Conservation (phyloP, 306 rosid genomes). For the Prinsepia uniflora region DNA sequence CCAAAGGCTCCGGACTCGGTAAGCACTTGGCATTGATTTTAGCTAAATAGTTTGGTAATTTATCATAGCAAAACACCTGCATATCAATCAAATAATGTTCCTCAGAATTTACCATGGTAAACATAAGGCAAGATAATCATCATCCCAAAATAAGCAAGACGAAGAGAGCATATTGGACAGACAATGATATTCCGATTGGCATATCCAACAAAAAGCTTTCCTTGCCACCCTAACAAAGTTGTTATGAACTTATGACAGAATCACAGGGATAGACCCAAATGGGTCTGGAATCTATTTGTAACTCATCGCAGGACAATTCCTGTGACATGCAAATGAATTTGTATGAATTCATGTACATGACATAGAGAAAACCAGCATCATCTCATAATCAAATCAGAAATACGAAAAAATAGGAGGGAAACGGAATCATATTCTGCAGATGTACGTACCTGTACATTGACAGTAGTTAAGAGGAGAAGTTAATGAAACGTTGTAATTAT, state of each 20-base stretch:
- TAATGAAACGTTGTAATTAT: too few relatives aligned
- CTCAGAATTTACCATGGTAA: neutral
- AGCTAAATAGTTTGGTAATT: constrained; percentile 20
- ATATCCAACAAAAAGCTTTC: constrained; percentile 70
- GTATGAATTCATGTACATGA: constrained; percentile 9
- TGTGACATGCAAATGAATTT: constrained; percentile 24
- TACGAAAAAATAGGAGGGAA: neutral
- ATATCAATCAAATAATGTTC: constrained; percentile 24
- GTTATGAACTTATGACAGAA: constrained; percentile 67
- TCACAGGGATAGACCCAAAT: constrained; percentile 52
- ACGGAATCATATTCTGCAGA: constrained; percentile 10
- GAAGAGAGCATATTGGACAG: constrained; percentile 5
- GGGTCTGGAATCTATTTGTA: constrained; percentile 50
- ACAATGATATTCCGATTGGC: constrained; percentile 71
- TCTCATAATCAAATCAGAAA: neutral
- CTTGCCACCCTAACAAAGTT: constrained; percentile 64
- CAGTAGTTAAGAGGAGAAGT: neutral
- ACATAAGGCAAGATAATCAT: neutral
- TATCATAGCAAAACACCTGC: constrained; percentile 59
- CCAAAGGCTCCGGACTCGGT: neutral
- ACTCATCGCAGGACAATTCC: constrained; percentile 72
- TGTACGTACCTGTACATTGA: constrained; percentile 70
- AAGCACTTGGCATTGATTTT: neutral
- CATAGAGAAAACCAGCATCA: constrained; percentile 5
- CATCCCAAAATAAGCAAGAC: neutral